Evolutionary conservation across 495 filamentous ascomycete species (phyloP).

Genomic region (Penicillium turbatum): DNA sequence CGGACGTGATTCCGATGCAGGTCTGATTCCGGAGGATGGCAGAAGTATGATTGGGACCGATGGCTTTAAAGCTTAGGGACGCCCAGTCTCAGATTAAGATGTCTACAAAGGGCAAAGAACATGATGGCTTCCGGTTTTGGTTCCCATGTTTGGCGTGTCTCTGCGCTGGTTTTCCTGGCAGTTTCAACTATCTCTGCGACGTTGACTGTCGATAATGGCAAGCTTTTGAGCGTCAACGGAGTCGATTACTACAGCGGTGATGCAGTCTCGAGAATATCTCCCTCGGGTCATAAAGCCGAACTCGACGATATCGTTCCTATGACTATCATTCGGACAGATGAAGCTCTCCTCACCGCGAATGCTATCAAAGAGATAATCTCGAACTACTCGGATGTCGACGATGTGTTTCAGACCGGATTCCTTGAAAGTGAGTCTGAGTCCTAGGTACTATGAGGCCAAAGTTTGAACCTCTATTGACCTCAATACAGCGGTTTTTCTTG

Average conservation of each 20-base stretch:
- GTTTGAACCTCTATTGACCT: background rate
- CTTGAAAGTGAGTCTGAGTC: constrained; percentile 21
- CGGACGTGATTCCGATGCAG: background rate
- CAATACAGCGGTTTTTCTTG: constrained; percentile 2
- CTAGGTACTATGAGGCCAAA: background rate
- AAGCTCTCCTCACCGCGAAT: constrained; percentile 5
- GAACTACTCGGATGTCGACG: constrained; percentile 31
- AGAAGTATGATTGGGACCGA: no score
- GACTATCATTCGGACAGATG: constrained; percentile 32
- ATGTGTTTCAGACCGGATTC: constrained; percentile 42
- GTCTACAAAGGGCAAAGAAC: background rate
- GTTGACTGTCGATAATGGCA: constrained; percentile 33
- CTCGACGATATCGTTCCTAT: constrained; percentile 33
- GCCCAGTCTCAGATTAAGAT: background rate
- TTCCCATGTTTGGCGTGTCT: background rate
- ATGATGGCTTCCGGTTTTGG: background rate
- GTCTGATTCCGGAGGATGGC: no score
- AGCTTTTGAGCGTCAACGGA: constrained; percentile 37
- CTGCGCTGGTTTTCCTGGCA: background rate
- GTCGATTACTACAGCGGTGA: constrained; percentile 39
- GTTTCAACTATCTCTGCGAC: constrained; percentile 3
- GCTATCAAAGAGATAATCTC: constrained; percentile 23
- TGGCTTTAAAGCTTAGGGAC: background rate
- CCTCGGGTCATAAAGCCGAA: constrained; percentile 17
- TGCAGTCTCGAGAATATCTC: constrained; percentile 11